Base-by-base conservation (phyloP, 139 green algal species). In the Micractinium conductrix region DNA sequence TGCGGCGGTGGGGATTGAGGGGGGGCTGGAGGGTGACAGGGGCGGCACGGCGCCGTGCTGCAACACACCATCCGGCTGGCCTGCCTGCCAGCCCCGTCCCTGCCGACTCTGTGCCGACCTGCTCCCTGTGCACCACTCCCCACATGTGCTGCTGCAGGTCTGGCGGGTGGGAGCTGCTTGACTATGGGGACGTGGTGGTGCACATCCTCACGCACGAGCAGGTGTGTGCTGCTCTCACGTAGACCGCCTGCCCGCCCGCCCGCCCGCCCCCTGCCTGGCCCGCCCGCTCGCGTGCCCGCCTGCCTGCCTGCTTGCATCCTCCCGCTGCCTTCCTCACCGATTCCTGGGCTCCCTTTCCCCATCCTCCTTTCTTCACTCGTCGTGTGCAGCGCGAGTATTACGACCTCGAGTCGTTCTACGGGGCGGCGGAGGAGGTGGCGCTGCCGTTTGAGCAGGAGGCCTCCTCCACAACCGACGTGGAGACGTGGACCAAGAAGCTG, bases 301-400 rank as follows among this genome's bases (percentile, higher is more conserved):
- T n/a, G n/a, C n/a, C n/a, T n/a, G n/a, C n/a, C n/a, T n/a, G n/a
- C n/a, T n/a, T n/a, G n/a, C n/a, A n/a, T n/a, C n/a, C n/a, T n/a
- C n/a, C n/a, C n/a, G n/a, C n/a, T n/a, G n/a, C n/a, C n/a, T n/a
- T n/a, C n/a, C n/a, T n/a, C n/a, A n/a, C n/a, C n/a, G n/a, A n/a
- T n/a, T n/a, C n/a, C n/a, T n/a, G n/a, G n/a, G n/a, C n/a, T n/a
- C n/a, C n/a, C n/a, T n/a, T n/a, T n/a, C n/a, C n/a, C n/a, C n/a
- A n/a, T n/a, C n/a, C n/a, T n/a, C n/a, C n/a, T n/a, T n/a, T n/a
- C n/a, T n/a, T n/a, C n/a, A n/a, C n/a, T n/a, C n/a, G n/a, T n/a
- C n/a, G n/a, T n/a, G n/a, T n/a, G n/a, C n/a, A 88, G 87, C 83
- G 93, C 0, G 89, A 94, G 22, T 92, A 91, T 53, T 96, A 95